These are phyloP conservation scores for Fusarium ramigenum DNA, from an alignment of 2,329 filamentous ascomycete species.

Conservation along the genomic window DNA sequence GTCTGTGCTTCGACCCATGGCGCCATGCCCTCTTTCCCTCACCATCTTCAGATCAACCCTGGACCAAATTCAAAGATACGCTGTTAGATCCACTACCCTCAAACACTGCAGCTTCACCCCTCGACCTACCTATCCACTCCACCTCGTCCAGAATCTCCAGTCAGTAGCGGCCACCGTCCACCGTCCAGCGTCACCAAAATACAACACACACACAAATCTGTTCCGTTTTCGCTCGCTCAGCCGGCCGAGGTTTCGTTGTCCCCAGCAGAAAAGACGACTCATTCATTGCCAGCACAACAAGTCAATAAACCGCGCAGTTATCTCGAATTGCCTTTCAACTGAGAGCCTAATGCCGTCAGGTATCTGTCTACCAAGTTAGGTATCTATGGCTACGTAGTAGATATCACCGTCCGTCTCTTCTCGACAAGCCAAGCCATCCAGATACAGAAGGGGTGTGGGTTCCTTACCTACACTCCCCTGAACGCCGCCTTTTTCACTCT, in stretches of 20 bases:
- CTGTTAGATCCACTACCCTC: conserved; percentile 6
- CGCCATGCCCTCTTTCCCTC: conserved; percentile 20
- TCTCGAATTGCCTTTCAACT: not conserved
- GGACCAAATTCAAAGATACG: conserved; percentile 4
- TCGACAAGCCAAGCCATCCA: conserved; percentile 8
- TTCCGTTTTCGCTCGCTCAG: conserved; percentile 25
- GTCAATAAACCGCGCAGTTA: conserved; percentile 10
- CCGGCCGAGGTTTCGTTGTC: conserved; percentile 20
- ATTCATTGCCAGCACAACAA: conserved; percentile 23
- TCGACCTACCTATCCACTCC: conserved; percentile 12
- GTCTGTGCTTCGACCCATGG: conserved; percentile 28
- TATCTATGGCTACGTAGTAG: conserved; percentile 11
- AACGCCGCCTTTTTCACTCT: conserved; percentile 15
- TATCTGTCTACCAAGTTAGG: conserved; percentile 7
- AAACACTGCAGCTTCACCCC: conserved; percentile 5
- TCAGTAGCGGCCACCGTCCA: conserved; percentile 9
- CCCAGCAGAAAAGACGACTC: conserved; percentile 19
- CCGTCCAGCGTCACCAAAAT: conserved; percentile 20
- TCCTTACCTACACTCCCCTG: not conserved
- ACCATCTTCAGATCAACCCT: conserved; percentile 17
- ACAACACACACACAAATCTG: conserved; percentile 25
- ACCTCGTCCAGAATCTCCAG: conserved; percentile 15
- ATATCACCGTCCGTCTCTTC: conserved; percentile 20
- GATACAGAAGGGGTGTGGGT: not conserved
- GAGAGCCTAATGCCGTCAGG: conserved; percentile 10